Evolutionary conservation across 2,329 filamentous ascomycete genomes (phyloP), one percentile per base, ranked within the genome.

Genomic region (Exophiala aquamarina): DNA sequence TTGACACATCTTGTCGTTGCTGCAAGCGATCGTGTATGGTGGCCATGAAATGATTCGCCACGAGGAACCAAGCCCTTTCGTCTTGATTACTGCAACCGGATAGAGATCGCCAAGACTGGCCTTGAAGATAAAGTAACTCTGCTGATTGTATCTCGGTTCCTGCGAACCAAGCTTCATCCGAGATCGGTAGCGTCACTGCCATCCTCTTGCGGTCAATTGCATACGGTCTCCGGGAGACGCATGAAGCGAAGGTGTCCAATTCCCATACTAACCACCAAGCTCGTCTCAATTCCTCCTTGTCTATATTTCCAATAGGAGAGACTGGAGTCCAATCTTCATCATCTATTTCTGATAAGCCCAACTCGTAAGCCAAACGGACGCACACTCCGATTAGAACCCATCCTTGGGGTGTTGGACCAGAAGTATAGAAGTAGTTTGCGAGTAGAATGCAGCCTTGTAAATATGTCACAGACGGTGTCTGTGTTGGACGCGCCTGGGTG

Each of bases 351-450:
- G 96, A 90, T 21, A 97, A 73, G 6, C 92, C 92, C 3, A 97
- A 76, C 64, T 96, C 92, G 17, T 96, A 86, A 4, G 89, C 91
- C 39, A 96, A 70, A 21, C 92, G 84, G 47, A 95, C 86, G 4
- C 92, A 91, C 34, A 95, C 91, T 6, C 92, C 92, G 50, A 94
- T 88, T 51, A 97, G 96, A 67, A 96, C 96, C 92, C 92, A 97
- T 19, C 51, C 51, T 20, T 48, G 44, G 21, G 50, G 44, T 17
- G 47, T 54, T 14, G 51, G 51, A 21, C 51, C 51, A 6, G 47
- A 50, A 3, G 51, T 50, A 38, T 54, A 51, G 31, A 48, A 54
- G 46, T 54, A 54, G 35, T 44, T 41, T 5, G 51, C 40, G 9
- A 54, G 44, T 9, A 54, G 36, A 18, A 54, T 51, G 34, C 51